These are phyloP conservation scores for Trichoderma citrinoviride DNA, from an alignment of 2,329 filamentous ascomycete genomes.

Conservation along the genomic window DNA sequence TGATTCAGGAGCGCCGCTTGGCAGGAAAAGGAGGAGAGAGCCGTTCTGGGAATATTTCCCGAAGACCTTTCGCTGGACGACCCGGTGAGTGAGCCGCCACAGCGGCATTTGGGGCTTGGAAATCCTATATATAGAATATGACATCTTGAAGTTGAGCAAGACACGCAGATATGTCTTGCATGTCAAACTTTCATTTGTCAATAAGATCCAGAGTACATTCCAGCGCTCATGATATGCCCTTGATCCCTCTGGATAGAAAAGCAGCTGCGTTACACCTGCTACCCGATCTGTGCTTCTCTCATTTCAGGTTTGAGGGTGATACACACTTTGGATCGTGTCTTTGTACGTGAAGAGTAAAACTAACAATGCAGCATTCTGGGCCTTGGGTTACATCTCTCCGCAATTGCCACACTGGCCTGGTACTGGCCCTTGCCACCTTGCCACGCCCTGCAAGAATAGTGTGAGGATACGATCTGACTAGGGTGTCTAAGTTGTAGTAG, in stretches of 20 bases:
- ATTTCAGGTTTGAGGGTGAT: not conserved
- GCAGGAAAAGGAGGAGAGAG: not conserved
- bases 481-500: not conserved
- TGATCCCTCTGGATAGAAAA: not conserved
- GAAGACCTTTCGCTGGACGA: not conserved
- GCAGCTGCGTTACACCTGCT: not conserved
- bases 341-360: not conserved
- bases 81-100: not conserved
- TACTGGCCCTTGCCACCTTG: not conserved
- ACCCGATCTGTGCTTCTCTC: not conserved
- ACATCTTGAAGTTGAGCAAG: not conserved
- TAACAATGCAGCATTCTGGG: not conserved
- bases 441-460: not conserved
- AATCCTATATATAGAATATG: not conserved
- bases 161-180: not conserved
- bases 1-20: not conserved
- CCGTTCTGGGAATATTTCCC: not conserved
- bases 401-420: not conserved
- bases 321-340: not conserved
- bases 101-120: not conserved
- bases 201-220: no score
- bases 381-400: constrained; percentile 3
- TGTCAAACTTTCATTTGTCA: not conserved
- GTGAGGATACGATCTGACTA: not conserved
- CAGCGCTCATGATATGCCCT: not conserved